Evolutionary conservation across 306 rosid species (phyloP).

Genomic region (Biancaea sappan): DNA sequence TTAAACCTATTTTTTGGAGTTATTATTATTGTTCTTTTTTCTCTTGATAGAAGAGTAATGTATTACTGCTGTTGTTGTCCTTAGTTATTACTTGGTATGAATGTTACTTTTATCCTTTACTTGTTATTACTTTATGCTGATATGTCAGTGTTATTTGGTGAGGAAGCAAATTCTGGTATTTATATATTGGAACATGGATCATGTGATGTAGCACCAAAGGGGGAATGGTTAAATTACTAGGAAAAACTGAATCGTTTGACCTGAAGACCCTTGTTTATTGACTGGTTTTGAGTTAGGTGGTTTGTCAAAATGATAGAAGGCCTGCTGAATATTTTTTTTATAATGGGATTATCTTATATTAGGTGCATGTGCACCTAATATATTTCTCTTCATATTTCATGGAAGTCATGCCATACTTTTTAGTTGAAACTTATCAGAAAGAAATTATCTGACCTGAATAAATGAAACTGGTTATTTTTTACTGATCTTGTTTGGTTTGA

Average conservation of each 20-base stretch:
- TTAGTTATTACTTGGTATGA: background rate
- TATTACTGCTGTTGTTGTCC: background rate
- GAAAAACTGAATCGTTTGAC: background rate
- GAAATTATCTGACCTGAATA: background rate
- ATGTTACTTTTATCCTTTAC: background rate
- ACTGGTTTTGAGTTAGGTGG: background rate
- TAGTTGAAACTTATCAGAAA: background rate
- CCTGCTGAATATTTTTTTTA: background rate
- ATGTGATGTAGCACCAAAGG: background rate
- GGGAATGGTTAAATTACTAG: background rate
- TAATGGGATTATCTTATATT: background rate
- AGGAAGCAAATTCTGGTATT: background rate
- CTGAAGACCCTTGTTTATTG: background rate
- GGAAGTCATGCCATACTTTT: background rate
- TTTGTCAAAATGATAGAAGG: background rate
- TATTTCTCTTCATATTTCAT: background rate
- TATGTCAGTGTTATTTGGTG: background rate
- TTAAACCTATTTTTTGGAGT: background rate
- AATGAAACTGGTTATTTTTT: background rate
- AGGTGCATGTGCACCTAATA: background rate
- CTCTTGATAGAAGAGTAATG: background rate
- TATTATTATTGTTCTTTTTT: background rate
- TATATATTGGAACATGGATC: background rate
- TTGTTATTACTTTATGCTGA: too few relatives aligned
- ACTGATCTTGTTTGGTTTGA: background rate